These are phyloP conservation scores for Phytophthora niederhauseri DNA, from an alignment of 352 stramenopile species.

Conservation along the genomic window DNA sequence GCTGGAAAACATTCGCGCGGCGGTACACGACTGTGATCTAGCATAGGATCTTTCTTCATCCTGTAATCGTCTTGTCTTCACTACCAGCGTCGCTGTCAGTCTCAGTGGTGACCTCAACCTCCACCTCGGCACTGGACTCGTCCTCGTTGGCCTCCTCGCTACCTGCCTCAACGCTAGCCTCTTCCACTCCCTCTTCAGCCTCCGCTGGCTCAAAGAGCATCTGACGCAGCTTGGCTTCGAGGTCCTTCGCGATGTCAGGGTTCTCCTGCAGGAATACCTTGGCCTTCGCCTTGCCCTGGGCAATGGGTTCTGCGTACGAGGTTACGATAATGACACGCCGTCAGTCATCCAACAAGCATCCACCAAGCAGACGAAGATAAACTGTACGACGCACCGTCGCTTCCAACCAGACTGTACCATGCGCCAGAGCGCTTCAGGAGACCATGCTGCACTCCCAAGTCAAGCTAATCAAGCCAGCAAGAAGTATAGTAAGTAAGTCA, in stretches of 20 bases:
- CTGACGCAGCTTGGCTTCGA: conserved; percentile 73
- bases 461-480: conserved; percentile 43
- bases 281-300: conserved; percentile 82
- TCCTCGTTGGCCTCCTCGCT: conserved; percentile 9
- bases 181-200: conserved; percentile 19
- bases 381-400: conserved; percentile 49
- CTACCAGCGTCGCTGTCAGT: conserved; percentile 16
- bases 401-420: conserved; percentile 74
- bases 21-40: conserved; percentile 1
- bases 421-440: conserved; percentile 80
- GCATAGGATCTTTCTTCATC: conserved; percentile 14
- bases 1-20: neutral
- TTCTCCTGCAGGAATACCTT: conserved; percentile 85
- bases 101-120: neutral
- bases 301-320: conserved; percentile 72
- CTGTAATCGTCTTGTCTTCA: conserved; percentile 24
- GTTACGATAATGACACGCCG: neutral
- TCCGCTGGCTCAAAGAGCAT: conserved; percentile 55
- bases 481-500: neutral
- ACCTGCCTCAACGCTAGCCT: conserved; percentile 9
- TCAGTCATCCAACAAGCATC: neutral
- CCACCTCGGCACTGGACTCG: conserved; percentile 4
- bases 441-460: conserved; percentile 76
- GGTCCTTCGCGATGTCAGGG: conserved; percentile 65
- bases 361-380: neutral